These are phyloP conservation scores for Carex myosuroides DNA, from an alignment of 176 grass and related monocot species.

Conservation along the genomic window DNA sequence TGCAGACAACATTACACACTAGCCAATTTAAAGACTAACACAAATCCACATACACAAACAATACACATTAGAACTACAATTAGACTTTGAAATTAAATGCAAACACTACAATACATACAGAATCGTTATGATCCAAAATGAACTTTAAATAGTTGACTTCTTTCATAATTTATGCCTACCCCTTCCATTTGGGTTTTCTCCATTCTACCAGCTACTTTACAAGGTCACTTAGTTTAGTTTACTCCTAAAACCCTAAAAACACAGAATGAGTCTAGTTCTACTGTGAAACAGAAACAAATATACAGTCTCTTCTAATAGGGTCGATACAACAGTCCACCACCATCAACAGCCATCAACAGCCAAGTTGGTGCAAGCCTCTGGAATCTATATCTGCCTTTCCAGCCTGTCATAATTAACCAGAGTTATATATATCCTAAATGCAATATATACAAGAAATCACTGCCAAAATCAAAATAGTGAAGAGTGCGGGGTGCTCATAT, in stretches of 20 bases:
- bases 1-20: background rate
- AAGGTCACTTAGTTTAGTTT: constrained; percentile 13
- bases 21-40: background rate
- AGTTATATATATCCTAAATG: background rate
- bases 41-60: background rate
- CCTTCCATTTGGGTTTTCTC: constrained; percentile 7
- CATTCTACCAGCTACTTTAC: constrained; percentile 26
- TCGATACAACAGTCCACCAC: constrained; percentile 8
- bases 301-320: constrained; percentile 24
- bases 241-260: constrained; percentile 23
- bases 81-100: constrained; percentile 10
- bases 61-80: background rate
- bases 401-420: constrained; percentile 20
- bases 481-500: background rate
- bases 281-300: constrained; percentile 22
- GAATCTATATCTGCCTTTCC: constrained; percentile 7
- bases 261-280: constrained; percentile 21
- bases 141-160: constrained; percentile 19
- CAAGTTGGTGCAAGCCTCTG: constrained; percentile 8
- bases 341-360: background rate
- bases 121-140: constrained; percentile 9
- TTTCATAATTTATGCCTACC: constrained; percentile 25
- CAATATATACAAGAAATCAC: background rate
- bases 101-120: constrained; percentile 25
- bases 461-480: background rate